Base-by-base conservation (phyloP, 371 early-diverging fungal species). In the Mucor mucedo region DNA sequence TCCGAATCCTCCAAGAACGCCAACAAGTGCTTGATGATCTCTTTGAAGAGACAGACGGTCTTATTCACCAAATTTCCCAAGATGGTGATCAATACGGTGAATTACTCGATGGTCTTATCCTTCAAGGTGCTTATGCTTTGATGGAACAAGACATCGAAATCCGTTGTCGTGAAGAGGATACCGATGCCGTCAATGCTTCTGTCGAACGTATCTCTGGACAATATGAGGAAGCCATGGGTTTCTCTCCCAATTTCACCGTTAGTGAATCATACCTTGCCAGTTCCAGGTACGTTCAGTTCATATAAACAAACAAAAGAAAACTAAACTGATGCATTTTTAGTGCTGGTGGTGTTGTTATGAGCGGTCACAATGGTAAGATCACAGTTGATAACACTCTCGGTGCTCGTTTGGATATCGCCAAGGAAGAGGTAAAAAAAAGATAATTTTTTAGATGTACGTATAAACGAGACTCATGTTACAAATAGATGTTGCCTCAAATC, bases 321-420 rank as follows among this genome's bases (percentile, higher is more conserved):
- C 52, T 9, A 29, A 13, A 32, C 4, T 14, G 4, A 42, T n/a
- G 44, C 11, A 42, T 42, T 42, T 11, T 21, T 57, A 89, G 92
- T 75, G 90, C 92, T 68, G 99, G 99, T 65, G 99, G 99, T 65
- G 92, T 98, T 47, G 84, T 55, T 45, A 80, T 95, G 35, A 77
- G 89, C 42, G 88, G 90, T 30, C 75, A 86, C 42, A 82, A 88
- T 52, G 96, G 93, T 54, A 86, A 91, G 40, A 95, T 96, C 71
- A 82, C 82, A 49, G 86, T 90, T 60, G 83, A 89, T 73, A 98
- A 98, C 79, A 96, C 98, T 38, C 84, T 96, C 49, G 94, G 93
- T 75, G 84, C 91, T 27, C 91, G 99, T 55, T 80, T 99, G 65
- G 92, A 91, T 5, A 84, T 92, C 66, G 82, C 86, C 52, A 86